These are phyloP conservation scores for Linderniella brevidens DNA, from an alignment of 257 asterid species.

Conservation along the genomic window DNA sequence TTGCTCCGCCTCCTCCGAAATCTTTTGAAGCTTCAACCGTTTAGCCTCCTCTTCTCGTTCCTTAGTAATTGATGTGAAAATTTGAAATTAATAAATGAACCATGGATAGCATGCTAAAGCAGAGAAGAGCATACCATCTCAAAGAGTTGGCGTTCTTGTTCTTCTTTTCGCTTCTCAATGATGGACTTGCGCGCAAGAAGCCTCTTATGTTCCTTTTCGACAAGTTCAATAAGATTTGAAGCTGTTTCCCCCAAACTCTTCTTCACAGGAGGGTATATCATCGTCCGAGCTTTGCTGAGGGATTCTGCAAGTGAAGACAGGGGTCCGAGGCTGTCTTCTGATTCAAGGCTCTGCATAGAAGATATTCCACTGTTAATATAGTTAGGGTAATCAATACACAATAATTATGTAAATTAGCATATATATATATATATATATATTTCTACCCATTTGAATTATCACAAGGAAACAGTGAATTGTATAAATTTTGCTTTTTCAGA, in stretches of 20 bases:
- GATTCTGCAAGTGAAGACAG: constrained; percentile 49
- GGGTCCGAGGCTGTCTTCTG: constrained; percentile 66
- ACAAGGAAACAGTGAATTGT: no score
- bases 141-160: constrained; percentile 77
- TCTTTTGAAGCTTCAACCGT: constrained; percentile 56
- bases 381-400: background rate
- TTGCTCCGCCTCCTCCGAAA: constrained; percentile 63
- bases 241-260: constrained; percentile 24
- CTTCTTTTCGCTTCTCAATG: constrained; percentile 92
- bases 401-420: no score
- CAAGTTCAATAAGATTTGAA: constrained; percentile 47
- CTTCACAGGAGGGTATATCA: constrained; percentile 46
- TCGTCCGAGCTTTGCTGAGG: constrained; percentile 37
- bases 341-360: constrained; percentile 50
- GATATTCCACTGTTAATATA: background rate
- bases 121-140: constrained; percentile 42
- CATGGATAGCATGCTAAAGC: no score
- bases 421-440: no score
- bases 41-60: constrained; percentile 83
- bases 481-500: no score
- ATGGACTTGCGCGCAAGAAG: constrained; percentile 83
- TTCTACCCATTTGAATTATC: no score
- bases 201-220: constrained; percentile 76
- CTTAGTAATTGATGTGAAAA: constrained; percentile 18
- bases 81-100: background rate